phyloP scores from a whole-genome alignment of 768 basidiomycete genomes.

The Glaciozyma martinii region DNA sequence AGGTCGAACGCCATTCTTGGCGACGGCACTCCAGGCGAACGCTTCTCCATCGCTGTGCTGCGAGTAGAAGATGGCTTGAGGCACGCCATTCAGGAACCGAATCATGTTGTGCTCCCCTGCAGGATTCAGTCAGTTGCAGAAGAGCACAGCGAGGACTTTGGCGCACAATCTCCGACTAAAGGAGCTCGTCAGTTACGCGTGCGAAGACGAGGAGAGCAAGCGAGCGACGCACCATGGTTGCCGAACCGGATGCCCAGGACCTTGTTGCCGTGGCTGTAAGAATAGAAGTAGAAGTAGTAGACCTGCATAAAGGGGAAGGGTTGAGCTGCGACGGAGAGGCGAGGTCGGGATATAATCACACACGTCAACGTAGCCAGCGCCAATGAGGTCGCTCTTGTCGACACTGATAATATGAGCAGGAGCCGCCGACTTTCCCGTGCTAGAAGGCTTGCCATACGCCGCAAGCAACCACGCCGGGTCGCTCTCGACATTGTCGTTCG shows the following conservation, averaged over 20 bases:
- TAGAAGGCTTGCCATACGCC: not conserved
- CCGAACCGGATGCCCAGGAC: not conserved
- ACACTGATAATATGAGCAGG: not conserved
- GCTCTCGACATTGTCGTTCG: not conserved
- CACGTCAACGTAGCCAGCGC: not conserved
- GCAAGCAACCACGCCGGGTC: not conserved
- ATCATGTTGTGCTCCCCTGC: not conserved
- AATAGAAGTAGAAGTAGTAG: not conserved
- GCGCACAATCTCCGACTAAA: too few species aligned
- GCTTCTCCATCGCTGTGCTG: not conserved
- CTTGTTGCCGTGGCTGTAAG: not conserved
- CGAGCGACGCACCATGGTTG: not conserved
- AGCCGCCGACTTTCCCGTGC: not conserved
- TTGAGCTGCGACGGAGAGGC: too few species aligned
- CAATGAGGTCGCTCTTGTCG: not conserved
- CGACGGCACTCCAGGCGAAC: not conserved
- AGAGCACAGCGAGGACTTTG: too few species aligned
- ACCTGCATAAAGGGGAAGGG: not conserved
- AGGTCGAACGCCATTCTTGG: not conserved
- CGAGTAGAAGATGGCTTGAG: not conserved
- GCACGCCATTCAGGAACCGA: not conserved
- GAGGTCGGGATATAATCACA: not conserved
- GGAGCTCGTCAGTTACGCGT: too few species aligned
- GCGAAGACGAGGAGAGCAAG: too few species aligned
- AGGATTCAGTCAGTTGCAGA: not conserved